phyloP scores from a whole-genome alignment of 2,329 filamentous ascomycete genomes.

The Scopulariopsis brevicaulis region DNA sequence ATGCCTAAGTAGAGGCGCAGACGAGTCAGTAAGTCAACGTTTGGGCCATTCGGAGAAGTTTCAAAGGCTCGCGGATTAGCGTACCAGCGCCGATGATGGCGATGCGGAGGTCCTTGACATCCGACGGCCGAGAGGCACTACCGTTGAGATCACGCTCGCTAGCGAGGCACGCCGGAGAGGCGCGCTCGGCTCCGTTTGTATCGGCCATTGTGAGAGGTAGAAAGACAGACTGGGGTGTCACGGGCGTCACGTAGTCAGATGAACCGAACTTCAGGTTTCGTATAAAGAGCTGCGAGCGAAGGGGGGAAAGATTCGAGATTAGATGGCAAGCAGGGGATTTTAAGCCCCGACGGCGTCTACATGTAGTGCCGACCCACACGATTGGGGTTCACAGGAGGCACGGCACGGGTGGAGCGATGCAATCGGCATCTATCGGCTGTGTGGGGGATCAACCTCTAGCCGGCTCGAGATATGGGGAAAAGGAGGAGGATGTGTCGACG shows the following conservation, averaged over 20 bases:
- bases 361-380: not conserved
- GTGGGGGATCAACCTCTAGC: not conserved
- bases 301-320: not conserved
- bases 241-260: not conserved
- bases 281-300: not conserved
- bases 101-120: conserved; percentile 23
- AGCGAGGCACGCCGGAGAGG: conserved; percentile 3
- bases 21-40: not conserved
- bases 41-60: not conserved
- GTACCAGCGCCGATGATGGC: conserved; percentile 40
- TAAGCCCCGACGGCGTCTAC: not conserved
- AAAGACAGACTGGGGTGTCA: not conserved
- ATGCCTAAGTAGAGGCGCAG: conserved; percentile 41
- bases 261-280: not conserved
- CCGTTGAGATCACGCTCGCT: conserved; percentile 3
- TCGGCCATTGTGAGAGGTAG: conserved; percentile 6
- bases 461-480: not conserved
- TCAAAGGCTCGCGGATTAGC: not conserved
- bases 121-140: not conserved
- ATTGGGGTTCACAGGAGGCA: not conserved
- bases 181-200: conserved; percentile 4
- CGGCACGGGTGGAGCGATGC: not conserved
- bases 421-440: not conserved
- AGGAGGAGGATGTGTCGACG: not conserved
- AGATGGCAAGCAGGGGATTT: not conserved